Base-by-base conservation (phyloP, 2,329 filamentous ascomycete species). In the Fusarium nurragi region DNA sequence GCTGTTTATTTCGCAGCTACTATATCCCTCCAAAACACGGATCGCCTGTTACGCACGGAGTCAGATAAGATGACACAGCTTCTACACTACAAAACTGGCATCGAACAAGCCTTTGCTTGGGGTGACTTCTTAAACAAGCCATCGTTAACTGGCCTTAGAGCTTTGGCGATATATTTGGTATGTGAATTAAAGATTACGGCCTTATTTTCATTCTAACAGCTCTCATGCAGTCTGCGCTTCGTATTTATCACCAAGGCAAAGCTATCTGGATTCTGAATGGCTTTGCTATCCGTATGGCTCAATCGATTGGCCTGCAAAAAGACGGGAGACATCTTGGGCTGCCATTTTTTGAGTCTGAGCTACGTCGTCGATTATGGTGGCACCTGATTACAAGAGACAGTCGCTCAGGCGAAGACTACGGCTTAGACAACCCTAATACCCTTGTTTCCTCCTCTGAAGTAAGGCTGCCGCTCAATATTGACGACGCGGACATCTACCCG, bases 361-460 rank as follows among this genome's bases (percentile, higher is more conserved):
- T 58, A 2, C 51, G 43, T 13, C 55, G 52, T 21, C 38, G 52
- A 6, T 13, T 56, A 16, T 58, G 52, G 55, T 58, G 55, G 52
- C 55, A 58, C 22, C 23, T 58, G 3, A 56, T 58, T 4, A 49
- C 51, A 1, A 49, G 41, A 19, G 55, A 58, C 4, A 56, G 30
- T 4, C 51, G 55, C 1, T 34, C 55, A 2, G 55, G 43, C 0
- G 55, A 58, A 22, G 51, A 58, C n/a, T 58, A 43, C 9, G 55
- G 55, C 0, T 18, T 58, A 9, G 41, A 56, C 4, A 34, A 41
- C 9, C 37, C 55, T 3, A 38, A 34, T 11, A 6, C 22, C 1
- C 25, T 58, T 2, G 4, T 47, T 7, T 40, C 10, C 2, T 18
- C 30, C 2, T 56, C 37, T 5, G 30, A 58, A 1, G 55, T 49